Evolutionary conservation across 2,329 filamentous ascomycete species (phyloP), one percentile per base, ranked within the genome.

Genomic region (Pseudogymnoascus sp.): DNA sequence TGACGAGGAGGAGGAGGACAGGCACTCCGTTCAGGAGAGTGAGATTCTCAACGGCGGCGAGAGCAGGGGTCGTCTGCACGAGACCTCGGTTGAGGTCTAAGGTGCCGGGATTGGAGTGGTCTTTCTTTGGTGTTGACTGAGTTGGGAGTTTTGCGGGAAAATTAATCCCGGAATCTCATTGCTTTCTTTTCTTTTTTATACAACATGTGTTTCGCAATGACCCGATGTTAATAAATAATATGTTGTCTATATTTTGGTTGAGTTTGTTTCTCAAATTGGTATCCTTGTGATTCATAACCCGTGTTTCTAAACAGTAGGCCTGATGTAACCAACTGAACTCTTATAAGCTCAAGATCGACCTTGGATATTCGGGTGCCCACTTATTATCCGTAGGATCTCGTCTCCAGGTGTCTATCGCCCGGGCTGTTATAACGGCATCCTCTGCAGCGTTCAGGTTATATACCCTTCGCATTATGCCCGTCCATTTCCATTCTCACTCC

Each of bases 1-100:
- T 31, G 85, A 87, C 13, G 87, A 89, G 1, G 86, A 88, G 17
- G 85, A 87, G 9, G 85, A 87, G 11, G 85, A 87, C 19, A 72
- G 74, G 46, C 76, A 78, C 65, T 83, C 82, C n/a, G 75, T 79
- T 21, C 72, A 81, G n/a, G 82, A 82, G 59, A 81, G 78, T 53
- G 82, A 85, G 62, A 75, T 74, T 15, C 79, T 85, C 61, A 83
- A 85, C 65, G 81, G 81, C 62, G 84, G 81, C 62, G 84, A 88
- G 74, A 78, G 74, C 63, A 80, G 82, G 56, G 83, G 83, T 19
- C 81, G 83, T 59, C 79, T 79, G 59, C 80, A 84, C 68, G 82
- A 83, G 71, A 73, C 77, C 29, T 64, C 67, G 50, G 71, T 84
- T 44, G 77, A 63, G 17, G 70, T 67, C 60, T 72, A 68, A 68